A percentile compares a stretch with the other conserved stretches of the same genome.
Conservation (phyloP, 306 rosid genomes). For the Cucurbita argyrosperma region DNA sequence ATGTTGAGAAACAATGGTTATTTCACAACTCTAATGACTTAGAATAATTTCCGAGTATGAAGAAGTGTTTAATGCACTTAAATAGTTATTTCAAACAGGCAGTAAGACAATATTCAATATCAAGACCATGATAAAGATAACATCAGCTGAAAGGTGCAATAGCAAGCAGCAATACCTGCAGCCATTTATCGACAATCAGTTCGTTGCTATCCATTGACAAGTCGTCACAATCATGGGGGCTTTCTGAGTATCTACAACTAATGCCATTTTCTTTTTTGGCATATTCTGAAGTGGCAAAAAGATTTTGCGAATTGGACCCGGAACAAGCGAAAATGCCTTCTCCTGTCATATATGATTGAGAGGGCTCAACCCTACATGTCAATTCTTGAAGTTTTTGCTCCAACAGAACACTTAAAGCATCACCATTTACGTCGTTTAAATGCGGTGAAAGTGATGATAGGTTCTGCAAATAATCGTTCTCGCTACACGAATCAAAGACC, state of each 20-base stretch:
- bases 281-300: conserved; percentile 13
- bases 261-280: conserved; percentile 15
- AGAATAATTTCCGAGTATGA: too few species aligned
- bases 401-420: conserved; percentile 60
- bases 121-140: not conserved
- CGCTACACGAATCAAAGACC: conserved; percentile 22
- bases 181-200: conserved; percentile 20
- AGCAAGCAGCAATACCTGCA: conserved; percentile 26
- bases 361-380: conserved; percentile 38
- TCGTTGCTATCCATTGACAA: conserved; percentile 23
- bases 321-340: conserved; percentile 33
- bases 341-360: conserved; percentile 23
- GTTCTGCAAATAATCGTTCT: conserved; percentile 21
- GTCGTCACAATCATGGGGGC: conserved; percentile 5
- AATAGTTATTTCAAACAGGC: too few species aligned
- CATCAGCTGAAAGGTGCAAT: not conserved
- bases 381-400: conserved; percentile 79
- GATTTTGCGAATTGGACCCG: conserved; percentile 25
- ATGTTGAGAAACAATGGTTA: not conserved
- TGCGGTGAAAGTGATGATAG: conserved; percentile 30
- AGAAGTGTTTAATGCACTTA: too few species aligned
- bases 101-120: not conserved
- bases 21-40: not conserved
- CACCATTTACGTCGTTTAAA: conserved; percentile 34
- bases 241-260: conserved; percentile 13